Conservation (phyloP, 78 protist species). For the Dictyostelium capitatum region DNA sequence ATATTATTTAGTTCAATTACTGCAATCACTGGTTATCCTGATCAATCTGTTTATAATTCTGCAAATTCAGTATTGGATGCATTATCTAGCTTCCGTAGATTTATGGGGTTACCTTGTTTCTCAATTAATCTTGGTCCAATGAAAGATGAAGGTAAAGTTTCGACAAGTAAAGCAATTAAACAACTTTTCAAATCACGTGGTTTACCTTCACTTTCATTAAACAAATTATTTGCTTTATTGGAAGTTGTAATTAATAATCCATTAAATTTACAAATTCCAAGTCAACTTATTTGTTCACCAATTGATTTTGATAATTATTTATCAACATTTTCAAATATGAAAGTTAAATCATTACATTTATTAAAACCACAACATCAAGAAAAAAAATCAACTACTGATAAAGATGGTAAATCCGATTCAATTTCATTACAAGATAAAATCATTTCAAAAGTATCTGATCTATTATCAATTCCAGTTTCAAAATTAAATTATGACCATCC, state of each 20-base stretch:
- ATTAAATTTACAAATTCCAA: background rate
- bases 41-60: slow-evolving; percentile 82
- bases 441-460: slow-evolving; percentile 8
- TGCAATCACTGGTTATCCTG: slow-evolving; percentile 69
- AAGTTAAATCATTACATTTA: slow-evolving; percentile 33
- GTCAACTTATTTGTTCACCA: slow-evolving; percentile 30
- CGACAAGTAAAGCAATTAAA: slow-evolving; percentile 33
- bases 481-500: slow-evolving; percentile 29
- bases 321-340: slow-evolving; percentile 15
- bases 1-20: slow-evolving; percentile 78
- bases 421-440: background rate
- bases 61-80: slow-evolving; percentile 86
- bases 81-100: slow-evolving; percentile 36
- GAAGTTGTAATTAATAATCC: slow-evolving; percentile 12
- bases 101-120: slow-evolving; percentile 43
- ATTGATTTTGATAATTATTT: slow-evolving; percentile 13
- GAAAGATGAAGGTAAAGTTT: slow-evolving; percentile 42
- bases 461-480: slow-evolving; percentile 20
- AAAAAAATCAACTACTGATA: background rate
- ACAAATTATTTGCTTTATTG: slow-evolving; percentile 47
- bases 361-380: background rate
- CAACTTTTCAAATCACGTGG: slow-evolving; percentile 30
- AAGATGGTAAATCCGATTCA: background rate
- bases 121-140: slow-evolving; percentile 83
- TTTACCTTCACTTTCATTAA: slow-evolving; percentile 29